Base-by-base conservation (phyloP, 371 early-diverging fungal genomes). In the Vairimorpha ceranae region DNA sequence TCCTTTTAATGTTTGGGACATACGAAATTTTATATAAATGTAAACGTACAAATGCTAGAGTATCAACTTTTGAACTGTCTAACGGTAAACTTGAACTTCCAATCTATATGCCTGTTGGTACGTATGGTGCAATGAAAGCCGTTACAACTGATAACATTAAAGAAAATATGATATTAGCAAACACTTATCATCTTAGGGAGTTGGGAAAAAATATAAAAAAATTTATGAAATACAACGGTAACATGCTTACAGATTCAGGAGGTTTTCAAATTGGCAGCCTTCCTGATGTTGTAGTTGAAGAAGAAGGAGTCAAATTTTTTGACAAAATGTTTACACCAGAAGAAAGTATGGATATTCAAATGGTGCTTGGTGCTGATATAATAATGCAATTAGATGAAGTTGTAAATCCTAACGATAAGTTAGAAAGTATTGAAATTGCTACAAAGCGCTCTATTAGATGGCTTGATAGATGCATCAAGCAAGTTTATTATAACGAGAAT, bases 301-400 rank as follows among this genome's bases (percentile, higher is more conserved):
- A 93, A 82, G 88, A 93, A 48, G 95, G 95, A 27, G 66, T 66
- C 17, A 56, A n/a, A 45, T 73, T 70, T 69, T 75, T 29, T 43
- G 48, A 65, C 17, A 77, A 72, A 88, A 83, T 93, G 80, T 85
- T 93, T 79, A 93, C 93, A n/a, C 94, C 95, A 0, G 94, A 94
- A 75, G 88, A 92, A 73, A 92, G 92, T 10, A 92, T 93, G 82
- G 85, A 86, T 7, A 85, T 93, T 76, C 95, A 94, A 80, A 92
- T 91, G 82, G 86, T 87, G n/a, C 91, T 94, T 76, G 93, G 92
- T 19, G 91, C 93, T 0, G 95, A 93, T 83, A 93, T 94, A 54
- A 92, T 93, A 85, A 93, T 94, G 94, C 95, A 93, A 79, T 82
- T 94, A 66, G 94, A 94, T 80, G 93, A 94, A 83, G 94, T 94